Percentiles rank a stretch among this genome's conserved stretches.
These are phyloP conservation scores for Jatropha curcas DNA, from an alignment of 345 rosid genomes.

Conservation along the genomic window DNA sequence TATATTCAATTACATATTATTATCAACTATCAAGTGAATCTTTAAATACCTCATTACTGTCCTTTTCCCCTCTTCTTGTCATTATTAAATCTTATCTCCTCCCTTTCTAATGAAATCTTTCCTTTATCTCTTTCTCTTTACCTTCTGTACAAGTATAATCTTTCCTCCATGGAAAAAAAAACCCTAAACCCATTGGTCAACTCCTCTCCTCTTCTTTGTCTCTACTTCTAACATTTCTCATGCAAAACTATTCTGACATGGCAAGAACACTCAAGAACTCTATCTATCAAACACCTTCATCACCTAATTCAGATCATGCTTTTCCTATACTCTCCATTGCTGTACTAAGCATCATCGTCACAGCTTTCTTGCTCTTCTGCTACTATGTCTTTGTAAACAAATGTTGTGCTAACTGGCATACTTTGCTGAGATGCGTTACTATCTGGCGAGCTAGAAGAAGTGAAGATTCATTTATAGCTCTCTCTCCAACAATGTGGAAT, in stretches of 20 bases:
- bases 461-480: constrained; percentile 51
- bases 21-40: background rate
- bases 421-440: constrained; percentile 37
- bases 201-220: background rate
- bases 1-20: background rate
- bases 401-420: constrained; percentile 45
- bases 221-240: constrained; percentile 14
- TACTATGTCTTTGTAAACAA: constrained; percentile 46
- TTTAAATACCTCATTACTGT: no score
- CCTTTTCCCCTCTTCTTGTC: background rate
- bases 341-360: constrained; percentile 35
- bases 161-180: background rate
- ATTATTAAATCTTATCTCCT: background rate
- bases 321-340: constrained; percentile 46
- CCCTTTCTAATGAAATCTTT: background rate
- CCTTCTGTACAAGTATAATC: background rate
- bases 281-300: constrained; percentile 8
- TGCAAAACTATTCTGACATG: constrained; percentile 22
- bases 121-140: background rate
- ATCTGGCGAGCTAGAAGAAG: constrained; percentile 20
- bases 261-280: constrained; percentile 19
- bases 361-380: constrained; percentile 44
- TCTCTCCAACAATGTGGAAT: constrained; percentile 59
- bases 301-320: constrained; percentile 35
- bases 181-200: background rate